Evolutionary conservation across 148 eudicot species (phyloP).

Genomic region (Cornus controversa): DNA sequence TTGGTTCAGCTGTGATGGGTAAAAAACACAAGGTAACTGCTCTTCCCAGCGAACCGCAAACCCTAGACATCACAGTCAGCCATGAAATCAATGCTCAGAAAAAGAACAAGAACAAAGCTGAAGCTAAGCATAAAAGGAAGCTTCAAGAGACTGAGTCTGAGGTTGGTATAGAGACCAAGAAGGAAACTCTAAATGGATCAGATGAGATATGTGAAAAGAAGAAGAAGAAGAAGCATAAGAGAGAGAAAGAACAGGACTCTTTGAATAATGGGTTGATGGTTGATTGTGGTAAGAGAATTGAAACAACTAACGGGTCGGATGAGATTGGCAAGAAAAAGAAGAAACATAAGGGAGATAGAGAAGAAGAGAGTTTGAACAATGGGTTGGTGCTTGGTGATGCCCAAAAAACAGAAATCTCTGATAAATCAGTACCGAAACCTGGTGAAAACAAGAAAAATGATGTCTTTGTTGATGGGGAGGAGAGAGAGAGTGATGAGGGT

Average conservation of each 20-base stretch:
- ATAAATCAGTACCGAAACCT: conserved; percentile 3
- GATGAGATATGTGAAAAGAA: too few species aligned
- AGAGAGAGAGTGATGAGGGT: conserved; percentile 42
- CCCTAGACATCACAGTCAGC: conserved; percentile 14
- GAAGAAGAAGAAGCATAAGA: conserved; percentile 35
- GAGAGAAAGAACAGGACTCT: conserved; percentile 11
- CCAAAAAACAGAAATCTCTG: not conserved
- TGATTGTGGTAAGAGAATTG: too few species aligned
- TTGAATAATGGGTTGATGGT: too few species aligned
- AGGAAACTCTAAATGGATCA: too few species aligned
- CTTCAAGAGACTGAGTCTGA: conserved; percentile 35
- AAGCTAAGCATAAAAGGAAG: conserved; percentile 44
- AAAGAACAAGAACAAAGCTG: conserved; percentile 33
- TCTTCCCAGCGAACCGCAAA: conserved; percentile 4
- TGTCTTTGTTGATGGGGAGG: conserved; percentile 28
- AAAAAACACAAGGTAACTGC: conserved; percentile 7
- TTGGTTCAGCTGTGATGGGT: conserved; percentile 1
- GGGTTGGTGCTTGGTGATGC: conserved; percentile 15
- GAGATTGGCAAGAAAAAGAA: conserved; percentile 38
- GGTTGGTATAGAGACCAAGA: conserved; percentile 32
- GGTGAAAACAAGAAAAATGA: conserved; percentile 11
- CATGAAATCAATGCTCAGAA: conserved; percentile 25
- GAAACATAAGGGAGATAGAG: conserved; percentile 23
- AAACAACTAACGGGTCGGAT: too few species aligned
- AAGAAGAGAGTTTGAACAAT: conserved; percentile 12